Percentiles rank a stretch among this genome's conserved stretches.
Evolutionary conservation across 225 moss, liverwort and hornwort genomes (phyloP).

Genomic region (Sphagnum contortum): DNA sequence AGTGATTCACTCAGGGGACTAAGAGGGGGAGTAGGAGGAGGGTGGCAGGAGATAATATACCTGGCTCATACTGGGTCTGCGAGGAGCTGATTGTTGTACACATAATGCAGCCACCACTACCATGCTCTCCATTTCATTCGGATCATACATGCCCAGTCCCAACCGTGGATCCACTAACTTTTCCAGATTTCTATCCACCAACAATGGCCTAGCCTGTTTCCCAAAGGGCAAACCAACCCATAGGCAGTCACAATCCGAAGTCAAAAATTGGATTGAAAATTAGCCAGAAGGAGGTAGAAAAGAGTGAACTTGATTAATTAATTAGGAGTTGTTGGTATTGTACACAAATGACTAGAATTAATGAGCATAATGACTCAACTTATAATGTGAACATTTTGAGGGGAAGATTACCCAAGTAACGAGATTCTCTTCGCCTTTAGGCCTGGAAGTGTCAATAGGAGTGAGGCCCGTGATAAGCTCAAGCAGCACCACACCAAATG

Average conservation of each 20-base stretch:
- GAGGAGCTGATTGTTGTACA: constrained; percentile 39
- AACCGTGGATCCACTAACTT: constrained; percentile 39
- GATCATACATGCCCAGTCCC: constrained; percentile 25
- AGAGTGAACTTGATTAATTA: too few relatives aligned
- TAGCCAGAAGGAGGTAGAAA: too few relatives aligned
- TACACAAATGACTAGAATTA: too few relatives aligned
- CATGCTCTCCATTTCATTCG: constrained; percentile 28
- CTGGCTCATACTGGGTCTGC: constrained; percentile 35
- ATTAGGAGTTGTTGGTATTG: too few relatives aligned
- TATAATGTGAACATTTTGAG: too few relatives aligned
- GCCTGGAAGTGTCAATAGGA: constrained; percentile 36
- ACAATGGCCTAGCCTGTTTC: constrained; percentile 46
- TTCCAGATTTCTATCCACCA: constrained; percentile 22
- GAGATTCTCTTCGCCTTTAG: constrained; percentile 56
- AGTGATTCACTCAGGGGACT: too few relatives aligned
- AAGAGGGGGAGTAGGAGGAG: too few relatives aligned
- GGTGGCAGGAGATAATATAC: constrained; percentile 4
- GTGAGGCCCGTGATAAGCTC: constrained; percentile 54
- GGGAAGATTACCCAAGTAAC: constrained; percentile 38
- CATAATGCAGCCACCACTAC: constrained; percentile 31
- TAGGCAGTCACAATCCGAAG: too few relatives aligned
- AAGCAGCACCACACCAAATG: constrained; percentile 55
- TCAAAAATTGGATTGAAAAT: too few relatives aligned
- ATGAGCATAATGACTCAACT: too few relatives aligned
- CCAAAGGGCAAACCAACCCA: too few relatives aligned